Evolutionary conservation across 441 rosid genomes (phyloP).

Genomic region (Melastoma candidum): DNA sequence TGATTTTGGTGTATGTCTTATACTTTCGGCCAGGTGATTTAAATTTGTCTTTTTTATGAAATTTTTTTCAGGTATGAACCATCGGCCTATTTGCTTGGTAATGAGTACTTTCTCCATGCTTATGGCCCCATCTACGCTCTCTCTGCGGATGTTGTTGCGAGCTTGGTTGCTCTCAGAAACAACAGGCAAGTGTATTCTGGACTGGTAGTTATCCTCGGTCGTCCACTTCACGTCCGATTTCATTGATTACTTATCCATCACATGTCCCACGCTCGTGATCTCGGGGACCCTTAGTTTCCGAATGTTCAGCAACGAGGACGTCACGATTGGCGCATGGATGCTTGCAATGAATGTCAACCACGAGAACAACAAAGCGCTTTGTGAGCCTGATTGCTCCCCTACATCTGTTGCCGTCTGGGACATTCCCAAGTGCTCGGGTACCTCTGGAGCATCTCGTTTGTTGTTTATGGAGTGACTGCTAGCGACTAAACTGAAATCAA

Average conservation of each 20-base stretch:
- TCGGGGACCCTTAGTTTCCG: constrained; percentile 40
- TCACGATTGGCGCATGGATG: constrained; percentile 96
- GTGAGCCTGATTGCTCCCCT: constrained; percentile 59
- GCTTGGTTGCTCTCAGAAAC: constrained; percentile 74
- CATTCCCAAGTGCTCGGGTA: constrained; percentile 93
- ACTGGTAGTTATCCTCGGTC: constrained; percentile 6
- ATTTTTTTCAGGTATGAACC: too few relatives aligned
- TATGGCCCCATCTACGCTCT: constrained; percentile 95
- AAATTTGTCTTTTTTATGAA: too few relatives aligned
- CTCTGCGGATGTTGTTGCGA: constrained; percentile 81
- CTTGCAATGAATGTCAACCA: constrained; percentile 94
- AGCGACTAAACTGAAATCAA: neutral
- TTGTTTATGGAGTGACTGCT: neutral
- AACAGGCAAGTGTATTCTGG: constrained; percentile 47
- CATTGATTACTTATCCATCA: constrained; percentile 6
- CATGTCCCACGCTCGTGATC: neutral
- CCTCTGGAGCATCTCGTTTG: neutral
- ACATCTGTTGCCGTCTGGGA: constrained; percentile 85
- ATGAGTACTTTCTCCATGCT: constrained; percentile 69
- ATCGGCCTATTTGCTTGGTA: constrained; percentile 23
- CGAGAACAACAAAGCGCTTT: constrained; percentile 59
- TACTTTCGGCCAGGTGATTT: too few relatives aligned
- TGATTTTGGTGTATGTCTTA: too few relatives aligned
- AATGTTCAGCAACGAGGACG: constrained; percentile 98
- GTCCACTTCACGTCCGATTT: constrained; percentile 1